Evolutionary conservation across 768 basidiomycete species (phyloP).

Genomic region (Cystobasidium ongulense): DNA sequence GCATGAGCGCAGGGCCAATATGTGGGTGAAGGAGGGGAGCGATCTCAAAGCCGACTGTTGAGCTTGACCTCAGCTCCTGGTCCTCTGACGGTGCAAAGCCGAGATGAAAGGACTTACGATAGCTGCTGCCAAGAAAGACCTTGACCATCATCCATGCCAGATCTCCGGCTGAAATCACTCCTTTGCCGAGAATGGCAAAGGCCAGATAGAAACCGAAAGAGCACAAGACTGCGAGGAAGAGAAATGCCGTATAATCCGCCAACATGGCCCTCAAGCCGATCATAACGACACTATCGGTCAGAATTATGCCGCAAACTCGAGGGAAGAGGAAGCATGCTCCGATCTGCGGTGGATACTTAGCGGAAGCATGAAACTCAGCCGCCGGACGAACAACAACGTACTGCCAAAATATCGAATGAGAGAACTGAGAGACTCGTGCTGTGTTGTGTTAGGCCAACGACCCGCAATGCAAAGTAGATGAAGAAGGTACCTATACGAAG

Average conservation of each 20-base stretch:
- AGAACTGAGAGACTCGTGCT: slow-evolving; percentile 53
- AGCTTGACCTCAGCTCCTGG: slow-evolving; percentile 16
- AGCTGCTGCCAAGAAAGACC: slow-evolving; percentile 15
- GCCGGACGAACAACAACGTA: slow-evolving; percentile 50
- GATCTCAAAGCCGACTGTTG: background rate
- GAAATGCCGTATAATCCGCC: slow-evolving; percentile 9
- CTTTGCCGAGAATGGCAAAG: slow-evolving; percentile 6
- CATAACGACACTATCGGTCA: slow-evolving; percentile 36
- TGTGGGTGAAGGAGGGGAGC: background rate
- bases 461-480: slow-evolving; percentile 58
- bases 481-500: slow-evolving; percentile 49
- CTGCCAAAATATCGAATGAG: slow-evolving; percentile 70
- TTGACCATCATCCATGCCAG: slow-evolving; percentile 23
- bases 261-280: slow-evolving; percentile 32
- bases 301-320: slow-evolving; percentile 47
- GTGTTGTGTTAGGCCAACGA: slow-evolving; percentile 54
- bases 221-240: slow-evolving; percentile 6
- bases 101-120: slow-evolving; percentile 31
- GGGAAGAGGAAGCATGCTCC: slow-evolving; percentile 73
- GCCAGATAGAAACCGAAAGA: slow-evolving; percentile 19
- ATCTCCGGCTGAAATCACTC: background rate
- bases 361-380: background rate
- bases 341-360: background rate
- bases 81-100: slow-evolving; percentile 10
- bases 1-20: slow-evolving; percentile 15